Conservation (phyloP, 2,329 filamentous ascomycete genomes). For the Microdochium bolleyi region DNA sequence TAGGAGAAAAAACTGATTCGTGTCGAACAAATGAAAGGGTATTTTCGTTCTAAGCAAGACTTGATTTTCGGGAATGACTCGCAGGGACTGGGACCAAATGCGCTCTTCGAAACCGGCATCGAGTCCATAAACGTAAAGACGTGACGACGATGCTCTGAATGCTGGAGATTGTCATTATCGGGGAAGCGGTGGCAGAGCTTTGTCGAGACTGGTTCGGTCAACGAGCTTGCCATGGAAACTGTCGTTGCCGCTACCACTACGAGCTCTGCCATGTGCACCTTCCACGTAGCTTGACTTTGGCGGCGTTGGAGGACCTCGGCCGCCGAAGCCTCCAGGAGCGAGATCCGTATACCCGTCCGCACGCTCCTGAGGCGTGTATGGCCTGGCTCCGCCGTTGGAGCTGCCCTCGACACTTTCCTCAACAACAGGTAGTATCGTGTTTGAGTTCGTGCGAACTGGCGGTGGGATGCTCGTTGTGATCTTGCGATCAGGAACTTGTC, state of each 20-base stretch:
- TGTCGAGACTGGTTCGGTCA: slow-evolving; percentile 51
- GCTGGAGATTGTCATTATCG: neutral
- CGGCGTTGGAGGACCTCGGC: slow-evolving; percentile 35
- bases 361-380: slow-evolving; percentile 24
- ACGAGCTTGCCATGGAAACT: slow-evolving; percentile 21
- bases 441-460: slow-evolving; percentile 16
- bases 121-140: neutral
- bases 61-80: neutral
- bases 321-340: slow-evolving; percentile 20
- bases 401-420: slow-evolving; percentile 79
- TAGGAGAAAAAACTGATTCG: neutral
- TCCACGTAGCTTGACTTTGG: slow-evolving; percentile 31
- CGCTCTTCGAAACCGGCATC: neutral
- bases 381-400: slow-evolving; percentile 33
- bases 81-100: neutral
- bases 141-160: neutral
- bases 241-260: slow-evolving; percentile 11
- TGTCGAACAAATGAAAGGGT: neutral
- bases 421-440: slow-evolving; percentile 65
- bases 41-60: neutral
- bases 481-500: slow-evolving; percentile 20
- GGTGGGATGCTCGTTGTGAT: slow-evolving; percentile 17
- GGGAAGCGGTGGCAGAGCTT: slow-evolving; percentile 51
- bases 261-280: slow-evolving; percentile 32
- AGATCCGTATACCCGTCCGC: slow-evolving; percentile 24